Conservation (phyloP, 2,329 filamentous ascomycete genomes). For the Helminthosporium solani region DNA sequence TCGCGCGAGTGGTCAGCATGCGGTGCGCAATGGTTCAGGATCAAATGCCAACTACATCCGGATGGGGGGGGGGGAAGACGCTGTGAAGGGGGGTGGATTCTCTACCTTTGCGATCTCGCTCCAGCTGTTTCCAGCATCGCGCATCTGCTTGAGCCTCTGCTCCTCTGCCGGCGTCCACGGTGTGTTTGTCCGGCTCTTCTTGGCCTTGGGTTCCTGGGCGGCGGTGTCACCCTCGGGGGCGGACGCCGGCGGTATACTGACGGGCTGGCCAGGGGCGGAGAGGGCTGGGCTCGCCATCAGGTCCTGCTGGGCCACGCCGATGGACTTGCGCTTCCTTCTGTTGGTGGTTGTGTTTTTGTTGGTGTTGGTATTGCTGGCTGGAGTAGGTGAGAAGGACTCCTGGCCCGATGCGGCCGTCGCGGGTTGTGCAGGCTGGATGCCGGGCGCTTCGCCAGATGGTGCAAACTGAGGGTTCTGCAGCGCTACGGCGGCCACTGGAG, state of each 20-base stretch:
- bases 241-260: conserved; percentile 25
- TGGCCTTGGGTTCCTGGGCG: conserved; percentile 53
- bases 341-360: no score
- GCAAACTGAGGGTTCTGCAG: conserved; percentile 24
- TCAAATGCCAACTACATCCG: no score
- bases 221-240: conserved; percentile 23
- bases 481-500: conserved; percentile 38
- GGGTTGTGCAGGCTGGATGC: conserved; percentile 21
- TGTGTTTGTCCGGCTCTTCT: conserved; percentile 97
- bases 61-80: no score
- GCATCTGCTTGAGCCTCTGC: conserved; percentile 87
- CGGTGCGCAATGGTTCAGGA: no score
- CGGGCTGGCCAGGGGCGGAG: conserved; percentile 18
- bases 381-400: conserved; percentile 22
- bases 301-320: conserved; percentile 23
- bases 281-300: conserved; percentile 24
- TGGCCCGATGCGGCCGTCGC: conserved; percentile 4
- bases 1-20: conserved; percentile 21
- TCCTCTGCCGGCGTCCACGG: conserved; percentile 97
- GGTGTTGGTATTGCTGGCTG: conserved; percentile 13
- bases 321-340: conserved; percentile 42
- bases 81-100: conserved; percentile 9
- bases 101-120: conserved; percentile 94
- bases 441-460: conserved; percentile 26
- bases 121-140: conserved; percentile 91